Base-by-base conservation (phyloP, 345 rosid species). In the Pugionium cornutum region DNA sequence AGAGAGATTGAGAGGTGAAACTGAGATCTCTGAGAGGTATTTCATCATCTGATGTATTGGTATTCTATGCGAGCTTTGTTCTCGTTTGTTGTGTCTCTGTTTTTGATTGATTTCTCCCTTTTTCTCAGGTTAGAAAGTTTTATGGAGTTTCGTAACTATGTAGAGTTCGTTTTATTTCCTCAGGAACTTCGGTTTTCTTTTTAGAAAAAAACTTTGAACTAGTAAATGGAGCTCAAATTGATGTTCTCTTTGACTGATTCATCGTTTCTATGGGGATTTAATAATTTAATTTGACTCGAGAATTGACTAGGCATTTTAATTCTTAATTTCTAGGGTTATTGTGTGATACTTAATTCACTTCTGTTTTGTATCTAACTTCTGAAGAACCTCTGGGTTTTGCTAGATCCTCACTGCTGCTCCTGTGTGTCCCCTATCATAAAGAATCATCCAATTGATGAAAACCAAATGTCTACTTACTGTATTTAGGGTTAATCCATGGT, bases 271-370 rank as follows among this genome's bases (percentile, higher is more conserved):
- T 54, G 43, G 27, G 5, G 25, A 4, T 58, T 50, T 25, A 36
- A 18, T 18, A 18, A 18, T 18, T 9, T 42, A 54, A 45, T 27
- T 66, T 66, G 70, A 66, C 70, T 66, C 4, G 36, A 54, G 37
- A 2, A 10, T 68, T 58, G 72, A 58, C 72, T 67, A 5, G 30
- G 11, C 49, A 25, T 44, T 31, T 9, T 0, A 2, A 4, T 34
- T 61, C 32, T 27, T 4, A 9, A 9, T 9, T 8, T 60, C 18
- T 18, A 18, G 18, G 18, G 18, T 18, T 18, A 18, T 18, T 18
- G 18, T 0, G 18, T 18, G 18, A 18, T 18, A 0, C 18, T 18
- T 18, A 0, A 0, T 18, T 18, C 18, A 18, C 8, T 45, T 50
- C 25, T 30, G 33, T 5, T 50, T 9, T 9, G 54, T 50, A 4